Evolutionary conservation across 768 basidiomycete species (phyloP).

Genomic region (Lepiota subincarnata): DNA sequence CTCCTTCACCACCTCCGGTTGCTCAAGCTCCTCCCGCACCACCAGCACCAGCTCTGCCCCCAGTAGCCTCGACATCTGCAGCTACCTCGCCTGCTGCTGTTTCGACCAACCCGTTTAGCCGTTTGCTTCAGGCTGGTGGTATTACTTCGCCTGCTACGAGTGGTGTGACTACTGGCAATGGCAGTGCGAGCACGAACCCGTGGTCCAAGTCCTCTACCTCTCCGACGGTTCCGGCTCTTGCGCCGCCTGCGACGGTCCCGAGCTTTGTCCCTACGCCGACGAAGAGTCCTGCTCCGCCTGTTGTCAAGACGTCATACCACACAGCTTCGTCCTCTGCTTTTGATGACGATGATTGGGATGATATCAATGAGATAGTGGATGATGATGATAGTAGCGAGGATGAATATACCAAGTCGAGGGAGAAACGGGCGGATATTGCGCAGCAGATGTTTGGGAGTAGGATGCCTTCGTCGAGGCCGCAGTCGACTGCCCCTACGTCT

Average conservation of each 20-base stretch:
- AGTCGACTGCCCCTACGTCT: constrained; percentile 41
- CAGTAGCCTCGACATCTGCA: constrained; percentile 30
- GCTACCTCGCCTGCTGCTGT: constrained; percentile 22
- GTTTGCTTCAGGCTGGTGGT: constrained; percentile 45
- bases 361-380: constrained; percentile 68
- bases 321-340: constrained; percentile 53
- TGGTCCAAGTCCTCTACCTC: constrained; percentile 41
- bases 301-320: constrained; percentile 54
- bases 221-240: constrained; percentile 21
- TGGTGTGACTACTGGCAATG: constrained; percentile 24
- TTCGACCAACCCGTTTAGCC: constrained; percentile 79
- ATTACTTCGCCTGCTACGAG: constrained; percentile 23
- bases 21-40: constrained; percentile 28
- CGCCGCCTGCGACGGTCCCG: constrained; percentile 21
- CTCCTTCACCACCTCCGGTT: constrained; percentile 29
- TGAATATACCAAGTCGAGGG: constrained; percentile 64
- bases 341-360: constrained; percentile 80
- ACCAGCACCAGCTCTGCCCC: constrained; percentile 27
- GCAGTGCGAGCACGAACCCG: constrained; percentile 60
- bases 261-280: constrained; percentile 26
- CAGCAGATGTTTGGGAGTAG: constrained; percentile 73
- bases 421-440: constrained; percentile 68
- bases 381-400: constrained; percentile 78
- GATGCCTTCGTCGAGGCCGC: constrained; percentile 47
- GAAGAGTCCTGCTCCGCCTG: constrained; percentile 51